Evolutionary conservation across 2,329 filamentous ascomycete genomes (phyloP).

Genomic region (Diplodia intermedia): DNA sequence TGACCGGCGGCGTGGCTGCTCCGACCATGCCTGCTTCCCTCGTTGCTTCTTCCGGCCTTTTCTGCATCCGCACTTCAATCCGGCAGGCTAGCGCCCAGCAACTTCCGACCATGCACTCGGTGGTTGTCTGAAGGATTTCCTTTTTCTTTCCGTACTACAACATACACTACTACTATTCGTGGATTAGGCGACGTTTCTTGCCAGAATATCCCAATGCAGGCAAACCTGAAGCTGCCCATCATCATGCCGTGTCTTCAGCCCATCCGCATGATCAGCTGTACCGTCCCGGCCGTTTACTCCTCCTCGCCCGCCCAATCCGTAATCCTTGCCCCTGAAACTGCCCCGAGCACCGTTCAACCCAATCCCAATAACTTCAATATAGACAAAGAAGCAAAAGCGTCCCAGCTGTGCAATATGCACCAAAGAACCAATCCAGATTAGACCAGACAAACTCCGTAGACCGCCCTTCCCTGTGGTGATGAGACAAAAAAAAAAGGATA

Average conservation of each 20-base stretch:
- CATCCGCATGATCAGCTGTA: slow-evolving; percentile 21
- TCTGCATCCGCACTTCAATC: not conserved
- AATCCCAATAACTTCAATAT: slow-evolving; percentile 7
- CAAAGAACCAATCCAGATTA: not conserved
- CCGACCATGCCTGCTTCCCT: slow-evolving; percentile 8
- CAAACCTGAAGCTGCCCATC: slow-evolving; percentile 6
- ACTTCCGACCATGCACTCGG: not conserved
- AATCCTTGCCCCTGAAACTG: not conserved
- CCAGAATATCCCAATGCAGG: slow-evolving; percentile 13
- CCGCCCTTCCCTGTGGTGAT: not conserved
- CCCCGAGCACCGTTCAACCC: slow-evolving; percentile 4
- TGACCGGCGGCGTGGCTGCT: not conserved
- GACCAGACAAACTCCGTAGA: slow-evolving; percentile 15
- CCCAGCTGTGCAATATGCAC: slow-evolving; percentile 17
- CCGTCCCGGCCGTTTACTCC: slow-evolving; percentile 19
- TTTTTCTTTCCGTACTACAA: slow-evolving; percentile 20
- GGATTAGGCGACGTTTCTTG: slow-evolving; percentile 19
- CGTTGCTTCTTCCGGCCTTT: not conserved
- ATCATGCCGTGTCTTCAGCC: slow-evolving; percentile 17
- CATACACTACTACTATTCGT: slow-evolving; percentile 26
- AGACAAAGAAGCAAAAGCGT: slow-evolving; percentile 26
- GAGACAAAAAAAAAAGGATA: slow-evolving; percentile 18
- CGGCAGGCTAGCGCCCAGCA: not conserved
- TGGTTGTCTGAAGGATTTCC: not conserved
- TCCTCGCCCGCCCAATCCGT: slow-evolving; percentile 19